These are phyloP conservation scores for Globisporangium emineosum DNA, from an alignment of 352 stramenopile genomes.

Conservation along the genomic window DNA sequence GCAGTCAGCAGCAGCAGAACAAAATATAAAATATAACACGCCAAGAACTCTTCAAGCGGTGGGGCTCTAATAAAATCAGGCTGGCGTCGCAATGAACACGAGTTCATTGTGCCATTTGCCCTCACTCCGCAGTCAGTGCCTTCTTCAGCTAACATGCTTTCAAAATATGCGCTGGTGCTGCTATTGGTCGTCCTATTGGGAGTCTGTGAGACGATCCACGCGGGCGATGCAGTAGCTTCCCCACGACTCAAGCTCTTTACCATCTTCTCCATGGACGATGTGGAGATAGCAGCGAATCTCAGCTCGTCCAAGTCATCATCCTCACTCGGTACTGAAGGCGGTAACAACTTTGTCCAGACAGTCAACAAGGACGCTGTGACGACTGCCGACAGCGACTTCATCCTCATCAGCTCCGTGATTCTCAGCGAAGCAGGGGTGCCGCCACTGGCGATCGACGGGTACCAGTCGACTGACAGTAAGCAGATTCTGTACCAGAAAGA, in stretches of 20 bases:
- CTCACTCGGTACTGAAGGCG: neutral
- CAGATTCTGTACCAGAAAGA: constrained; percentile 15
- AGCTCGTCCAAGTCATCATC: neutral
- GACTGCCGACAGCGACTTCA: constrained; percentile 17
- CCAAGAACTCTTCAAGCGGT: too few species aligned
- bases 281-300: neutral
- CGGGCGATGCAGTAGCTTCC: neutral
- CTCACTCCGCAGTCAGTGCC: neutral
- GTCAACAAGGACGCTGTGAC: constrained; percentile 1
- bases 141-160: neutral
- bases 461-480: constrained; percentile 7
- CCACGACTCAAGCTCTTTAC: constrained; percentile 12
- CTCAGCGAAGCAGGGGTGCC: neutral
- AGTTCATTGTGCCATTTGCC: neutral
- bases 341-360: neutral
- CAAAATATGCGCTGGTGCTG: neutral
- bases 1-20: neutral
- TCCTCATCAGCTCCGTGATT: constrained; percentile 4
- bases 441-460: neutral
- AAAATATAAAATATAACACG: too few species aligned
- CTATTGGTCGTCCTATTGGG: neutral
- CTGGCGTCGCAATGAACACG: neutral
- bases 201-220: neutral
- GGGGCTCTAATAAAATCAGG: too few species aligned
- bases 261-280: neutral